Evolutionary conservation across 2,329 filamentous ascomycete genomes (phyloP).

Genomic region (Achaetomium macrosporum): DNA sequence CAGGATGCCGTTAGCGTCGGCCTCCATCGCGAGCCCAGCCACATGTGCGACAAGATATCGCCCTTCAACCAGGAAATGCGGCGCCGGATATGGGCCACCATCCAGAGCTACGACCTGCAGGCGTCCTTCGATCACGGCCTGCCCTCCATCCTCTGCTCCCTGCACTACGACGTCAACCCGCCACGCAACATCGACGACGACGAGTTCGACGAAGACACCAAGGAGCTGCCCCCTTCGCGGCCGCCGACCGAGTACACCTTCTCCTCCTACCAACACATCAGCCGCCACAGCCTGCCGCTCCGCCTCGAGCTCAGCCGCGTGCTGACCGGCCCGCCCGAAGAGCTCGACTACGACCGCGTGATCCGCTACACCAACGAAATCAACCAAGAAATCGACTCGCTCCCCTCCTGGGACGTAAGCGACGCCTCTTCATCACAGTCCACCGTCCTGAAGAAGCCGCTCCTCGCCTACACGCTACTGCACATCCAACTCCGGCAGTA

Average conservation of each 20-base stretch:
- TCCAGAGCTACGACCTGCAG: constrained; percentile 58
- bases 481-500: constrained; percentile 58
- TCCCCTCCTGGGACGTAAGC: constrained; percentile 50
- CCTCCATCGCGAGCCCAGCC: constrained; percentile 53
- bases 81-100: constrained; percentile 54
- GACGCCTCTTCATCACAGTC: constrained; percentile 4
- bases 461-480: constrained; percentile 54
- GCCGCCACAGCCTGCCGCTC: constrained; percentile 49
- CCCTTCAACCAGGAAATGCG: constrained; percentile 59
- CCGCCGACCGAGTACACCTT: constrained; percentile 50
- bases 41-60: constrained; percentile 49
- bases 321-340: constrained; percentile 47
- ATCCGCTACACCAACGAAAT: constrained; percentile 57
- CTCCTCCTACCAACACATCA: constrained; percentile 53
- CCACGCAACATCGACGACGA: constrained; percentile 55
- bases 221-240: constrained; percentile 45
- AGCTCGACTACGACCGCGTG: constrained; percentile 56
- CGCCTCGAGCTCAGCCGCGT: constrained; percentile 53
- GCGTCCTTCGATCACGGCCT: constrained; percentile 56
- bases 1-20: constrained; percentile 54
- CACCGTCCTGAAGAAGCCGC: constrained; percentile 44
- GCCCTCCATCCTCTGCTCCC: constrained; percentile 51
- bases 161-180: constrained; percentile 50
- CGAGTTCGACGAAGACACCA: constrained; percentile 49
- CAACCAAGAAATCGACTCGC: constrained; percentile 53